Conservation (phyloP, 805 yeast genomes). For the Ogataea salicorniae region DNA sequence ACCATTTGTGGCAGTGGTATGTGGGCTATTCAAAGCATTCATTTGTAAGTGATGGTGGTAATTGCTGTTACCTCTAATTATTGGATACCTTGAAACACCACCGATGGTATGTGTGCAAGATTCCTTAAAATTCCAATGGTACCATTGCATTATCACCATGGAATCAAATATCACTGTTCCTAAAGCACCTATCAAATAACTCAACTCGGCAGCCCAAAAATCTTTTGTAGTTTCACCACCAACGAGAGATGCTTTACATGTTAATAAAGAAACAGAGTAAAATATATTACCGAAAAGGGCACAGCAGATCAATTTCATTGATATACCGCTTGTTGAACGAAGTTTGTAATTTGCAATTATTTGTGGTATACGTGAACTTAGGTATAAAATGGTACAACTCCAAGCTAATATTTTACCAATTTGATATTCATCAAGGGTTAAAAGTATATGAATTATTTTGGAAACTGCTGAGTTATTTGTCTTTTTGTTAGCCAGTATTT, state of each 20-base stretch:
- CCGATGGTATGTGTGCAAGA: background rate
- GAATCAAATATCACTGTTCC: slow-evolving; percentile 49
- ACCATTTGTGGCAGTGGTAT: background rate
- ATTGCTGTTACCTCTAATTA: background rate
- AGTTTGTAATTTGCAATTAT: slow-evolving; percentile 40
- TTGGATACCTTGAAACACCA: background rate
- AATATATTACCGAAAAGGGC: slow-evolving; percentile 47
- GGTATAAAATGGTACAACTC: slow-evolving; percentile 45
- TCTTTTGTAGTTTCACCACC: slow-evolving; percentile 31
- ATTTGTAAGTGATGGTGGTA: background rate
- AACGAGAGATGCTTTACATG: slow-evolving; percentile 37
- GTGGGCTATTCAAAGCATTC: background rate
- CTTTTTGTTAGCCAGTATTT: slow-evolving; percentile 4
- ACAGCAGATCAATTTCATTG: slow-evolving; percentile 42
- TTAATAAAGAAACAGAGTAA: slow-evolving; percentile 43
- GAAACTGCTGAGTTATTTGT: slow-evolving; percentile 22
- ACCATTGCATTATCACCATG: slow-evolving; percentile 41
- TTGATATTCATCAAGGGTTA: slow-evolving; percentile 11
- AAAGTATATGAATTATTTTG: slow-evolving; percentile 12
- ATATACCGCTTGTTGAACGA: slow-evolving; percentile 46
- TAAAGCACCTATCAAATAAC: slow-evolving; percentile 46
- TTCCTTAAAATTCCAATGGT: slow-evolving; percentile 23
- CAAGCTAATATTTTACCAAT: slow-evolving; percentile 39
- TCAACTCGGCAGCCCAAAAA: slow-evolving; percentile 35
- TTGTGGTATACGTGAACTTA: slow-evolving; percentile 49